Evolutionary conservation across 345 rosid genomes (phyloP).

Genomic region (Rhodamnia argentea): DNA sequence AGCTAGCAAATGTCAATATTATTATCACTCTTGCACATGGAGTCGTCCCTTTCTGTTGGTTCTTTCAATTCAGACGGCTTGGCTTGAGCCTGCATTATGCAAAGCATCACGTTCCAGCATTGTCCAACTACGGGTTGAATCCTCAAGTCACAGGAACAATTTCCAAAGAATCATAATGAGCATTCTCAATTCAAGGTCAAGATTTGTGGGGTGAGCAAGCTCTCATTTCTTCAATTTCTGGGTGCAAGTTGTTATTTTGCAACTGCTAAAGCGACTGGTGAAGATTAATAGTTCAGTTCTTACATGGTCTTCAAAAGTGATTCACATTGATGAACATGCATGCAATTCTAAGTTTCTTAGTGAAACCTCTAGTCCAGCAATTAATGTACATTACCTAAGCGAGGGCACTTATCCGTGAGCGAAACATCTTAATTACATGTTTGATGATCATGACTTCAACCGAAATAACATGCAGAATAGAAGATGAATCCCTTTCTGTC

Average conservation of each 20-base stretch:
- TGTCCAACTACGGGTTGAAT: not conserved
- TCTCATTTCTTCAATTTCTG: not conserved
- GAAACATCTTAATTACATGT: not conserved
- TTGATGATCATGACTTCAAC: not conserved
- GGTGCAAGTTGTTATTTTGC: not conserved
- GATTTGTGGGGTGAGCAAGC: not conserved
- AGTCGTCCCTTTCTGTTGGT: not conserved
- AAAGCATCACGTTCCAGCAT: not conserved
- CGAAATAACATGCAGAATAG: not conserved
- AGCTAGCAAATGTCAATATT: not conserved
- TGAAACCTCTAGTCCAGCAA: not conserved
- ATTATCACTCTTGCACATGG: not conserved
- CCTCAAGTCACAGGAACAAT: not conserved
- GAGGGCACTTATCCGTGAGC: not conserved
- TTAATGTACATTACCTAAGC: not conserved
- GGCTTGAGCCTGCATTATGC: not conserved
- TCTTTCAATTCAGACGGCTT: not conserved
- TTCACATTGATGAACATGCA: not conserved
- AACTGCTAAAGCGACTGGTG: not conserved
- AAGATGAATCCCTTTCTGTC: not conserved
- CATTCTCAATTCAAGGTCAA: not conserved
- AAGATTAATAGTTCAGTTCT: not conserved
- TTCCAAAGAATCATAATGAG: not conserved
- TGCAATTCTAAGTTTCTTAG: not conserved
- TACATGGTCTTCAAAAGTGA: not conserved